Evolutionary conservation across 306 rosid genomes (phyloP), one percentile per base, ranked within the genome.

Genomic region (Glycyrrhiza uralensis): DNA sequence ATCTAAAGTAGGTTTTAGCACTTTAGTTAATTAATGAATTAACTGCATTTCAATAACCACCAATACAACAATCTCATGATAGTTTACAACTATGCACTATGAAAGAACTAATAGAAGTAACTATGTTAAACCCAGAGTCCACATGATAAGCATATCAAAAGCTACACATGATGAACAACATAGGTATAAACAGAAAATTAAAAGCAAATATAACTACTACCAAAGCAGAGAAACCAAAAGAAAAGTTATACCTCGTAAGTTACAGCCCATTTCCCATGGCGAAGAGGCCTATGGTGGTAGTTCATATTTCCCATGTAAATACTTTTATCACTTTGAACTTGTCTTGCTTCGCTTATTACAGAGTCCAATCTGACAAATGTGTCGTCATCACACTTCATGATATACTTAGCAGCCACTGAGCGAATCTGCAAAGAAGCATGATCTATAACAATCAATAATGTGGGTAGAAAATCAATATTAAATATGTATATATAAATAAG

Each of bases 261-360:
- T 75, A 94, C 99, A 9, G 99, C 97, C 99, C 99, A 94, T 89
- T 94, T 91, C n/a, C 99, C 99, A 28, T 77, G 6, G 17, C 97
- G 97, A 68, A 94, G 85, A 69, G 97, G 97, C 77, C 78, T 87
- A 66, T 87, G 95, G 69, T 88, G 97, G 78, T 84, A 91, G 86
- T 94, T 89, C 79, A 94, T 84, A 59, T 94, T 91, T 81, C 99
- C 99, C 76, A 91, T 71, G 79, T 94, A 91, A 39, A 94, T 75
- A 82, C 97, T 89, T 82, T 74, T 80, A 47, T 76, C 86, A 15
- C 42, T 80, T 29, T 6, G 76, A 50, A 76, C 79, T 77, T 84
- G 77, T 76, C 65, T 80, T 14, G 83, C 90, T 80, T 91, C 97
- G 49, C 71, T 63, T 29, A 89, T 83, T 76, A 94, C 78, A 29